Base-by-base conservation (phyloP, 495 filamentous ascomycete species). In the Podospora pseudoanserina region DNA sequence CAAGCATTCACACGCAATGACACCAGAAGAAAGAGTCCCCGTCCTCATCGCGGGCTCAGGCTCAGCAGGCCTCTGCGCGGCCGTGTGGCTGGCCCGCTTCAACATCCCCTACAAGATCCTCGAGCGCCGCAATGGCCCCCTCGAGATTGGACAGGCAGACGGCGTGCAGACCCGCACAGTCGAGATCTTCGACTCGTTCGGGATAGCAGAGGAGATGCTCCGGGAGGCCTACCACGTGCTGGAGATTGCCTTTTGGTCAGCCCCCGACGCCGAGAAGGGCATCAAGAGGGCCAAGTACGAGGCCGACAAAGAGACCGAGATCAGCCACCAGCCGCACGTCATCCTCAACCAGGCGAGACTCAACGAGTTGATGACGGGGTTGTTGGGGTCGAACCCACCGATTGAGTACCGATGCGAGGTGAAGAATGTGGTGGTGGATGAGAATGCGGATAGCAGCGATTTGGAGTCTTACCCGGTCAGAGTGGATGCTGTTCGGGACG, bases 161-260 rank as follows among this genome's bases (percentile, higher is more conserved):
- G 92, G 92, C 0, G 84, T 93, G 13, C 92, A 95, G 77, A 89
- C 87, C 67, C 89, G 92, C 1, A 92, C 91, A 1, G 86, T 93
- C 11, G 92, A 95, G 74, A 88, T 96, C 57, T 90, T 93, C 63
- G 90, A 95, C 69, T 89, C 86, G 39, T 92, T 94, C 59, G 90
- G 90, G 0, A 78, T 94, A 15, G 82, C 85, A 0, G 90, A 93
- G 65, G 84, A 88, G 53, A 73, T 94, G 28, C 82, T 93, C n/a
- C 83, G 85, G 15, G 90, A 93, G 71, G 83, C 87, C 0, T 92
- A 89, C 67, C 90, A 91, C 73, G 85, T 90, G 19, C 77, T 88
- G 3, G 92, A 94, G 79, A 82, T 88, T 0, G 80, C 79, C 1
- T 91, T 91, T 70, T 92, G 88, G 89, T 74, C 79, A 5, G 74